Percentiles rank a stretch among this genome's conserved stretches.
These are phyloP conservation scores for Puccinia brachypodii DNA, from an alignment of 1,284 basidiomycete genomes.

Conservation along the genomic window DNA sequence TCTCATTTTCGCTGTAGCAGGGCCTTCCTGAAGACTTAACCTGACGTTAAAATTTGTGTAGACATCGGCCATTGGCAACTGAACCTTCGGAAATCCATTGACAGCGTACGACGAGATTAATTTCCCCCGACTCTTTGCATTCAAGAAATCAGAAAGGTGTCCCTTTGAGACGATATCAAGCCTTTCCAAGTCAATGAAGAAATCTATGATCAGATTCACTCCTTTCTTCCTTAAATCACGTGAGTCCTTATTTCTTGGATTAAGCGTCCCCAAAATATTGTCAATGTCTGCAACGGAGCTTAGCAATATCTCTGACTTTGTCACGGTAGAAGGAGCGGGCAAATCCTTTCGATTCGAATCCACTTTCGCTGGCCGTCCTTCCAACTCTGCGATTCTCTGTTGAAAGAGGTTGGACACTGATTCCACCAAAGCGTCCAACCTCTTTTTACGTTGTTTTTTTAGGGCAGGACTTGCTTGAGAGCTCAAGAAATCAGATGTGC, in stretches of 20 bases:
- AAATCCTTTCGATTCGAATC: too few species aligned
- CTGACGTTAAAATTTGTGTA: not conserved
- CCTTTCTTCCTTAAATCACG: not conserved
- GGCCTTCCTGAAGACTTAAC: not conserved
- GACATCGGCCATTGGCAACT: not conserved
- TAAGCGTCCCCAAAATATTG: not conserved
- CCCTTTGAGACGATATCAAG: not conserved
- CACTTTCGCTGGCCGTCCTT: too few species aligned
- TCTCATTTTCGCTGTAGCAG: not conserved
- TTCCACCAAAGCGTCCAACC: not conserved
- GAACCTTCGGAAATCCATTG: not conserved
- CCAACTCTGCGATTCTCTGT: not conserved
- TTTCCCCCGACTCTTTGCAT: not conserved
- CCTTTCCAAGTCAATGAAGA: not conserved
- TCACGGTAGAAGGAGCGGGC: not conserved
- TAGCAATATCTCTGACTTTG: not conserved
- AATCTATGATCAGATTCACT: not conserved
- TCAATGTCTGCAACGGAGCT: not conserved
- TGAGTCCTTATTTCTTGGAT: not conserved
- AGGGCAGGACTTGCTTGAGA: not conserved
- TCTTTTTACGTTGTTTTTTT: not conserved
- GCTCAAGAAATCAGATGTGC: not conserved
- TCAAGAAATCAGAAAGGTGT: not conserved
- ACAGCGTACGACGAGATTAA: not conserved
- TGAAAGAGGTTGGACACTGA: not conserved